Conservation (phyloP, 1,284 basidiomycete genomes). For the Cryptococcus floricola region DNA sequence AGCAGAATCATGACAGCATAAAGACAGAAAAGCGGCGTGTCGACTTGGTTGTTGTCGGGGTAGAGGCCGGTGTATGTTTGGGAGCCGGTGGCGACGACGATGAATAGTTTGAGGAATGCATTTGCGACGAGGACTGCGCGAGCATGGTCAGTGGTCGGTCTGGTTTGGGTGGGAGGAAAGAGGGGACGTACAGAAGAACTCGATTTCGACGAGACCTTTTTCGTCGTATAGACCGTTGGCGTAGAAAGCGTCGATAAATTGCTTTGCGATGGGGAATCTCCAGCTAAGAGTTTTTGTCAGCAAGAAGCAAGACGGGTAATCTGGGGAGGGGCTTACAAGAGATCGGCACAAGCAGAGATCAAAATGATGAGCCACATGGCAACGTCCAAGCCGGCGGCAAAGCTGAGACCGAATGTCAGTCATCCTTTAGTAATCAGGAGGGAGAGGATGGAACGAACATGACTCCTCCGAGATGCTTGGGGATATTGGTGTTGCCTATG, state of each 20-base stretch:
- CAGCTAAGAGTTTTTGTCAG: slow-evolving; percentile 4
- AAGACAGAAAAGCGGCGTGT: slow-evolving; percentile 31
- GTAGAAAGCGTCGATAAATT: slow-evolving; percentile 17
- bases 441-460: slow-evolving; percentile 18
- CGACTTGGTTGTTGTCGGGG: slow-evolving; percentile 21
- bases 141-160: not conserved
- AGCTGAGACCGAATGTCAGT: slow-evolving; percentile 14
- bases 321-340: slow-evolving; percentile 22
- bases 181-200: slow-evolving; percentile 22
- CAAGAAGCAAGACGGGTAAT: not conserved
- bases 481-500: slow-evolving; percentile 34
- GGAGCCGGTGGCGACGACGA: slow-evolving; percentile 27
- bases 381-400: slow-evolving; percentile 26
- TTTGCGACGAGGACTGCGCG: slow-evolving; percentile 22
- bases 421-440: not conserved
- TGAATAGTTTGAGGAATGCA: slow-evolving; percentile 35
- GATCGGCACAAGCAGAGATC: slow-evolving; percentile 23
- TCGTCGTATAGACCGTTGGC: slow-evolving; percentile 19
- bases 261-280: slow-evolving; percentile 12
- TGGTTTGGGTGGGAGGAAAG: not conserved
- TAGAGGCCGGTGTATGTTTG: slow-evolving; percentile 27
- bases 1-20: slow-evolving; percentile 31
- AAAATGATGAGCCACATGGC: slow-evolving; percentile 27
- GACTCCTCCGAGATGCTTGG: slow-evolving; percentile 36
- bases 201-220: slow-evolving; percentile 13